Evolutionary conservation across 169 alveolate species (phyloP).

Genomic region (Babesia gibsoni): DNA sequence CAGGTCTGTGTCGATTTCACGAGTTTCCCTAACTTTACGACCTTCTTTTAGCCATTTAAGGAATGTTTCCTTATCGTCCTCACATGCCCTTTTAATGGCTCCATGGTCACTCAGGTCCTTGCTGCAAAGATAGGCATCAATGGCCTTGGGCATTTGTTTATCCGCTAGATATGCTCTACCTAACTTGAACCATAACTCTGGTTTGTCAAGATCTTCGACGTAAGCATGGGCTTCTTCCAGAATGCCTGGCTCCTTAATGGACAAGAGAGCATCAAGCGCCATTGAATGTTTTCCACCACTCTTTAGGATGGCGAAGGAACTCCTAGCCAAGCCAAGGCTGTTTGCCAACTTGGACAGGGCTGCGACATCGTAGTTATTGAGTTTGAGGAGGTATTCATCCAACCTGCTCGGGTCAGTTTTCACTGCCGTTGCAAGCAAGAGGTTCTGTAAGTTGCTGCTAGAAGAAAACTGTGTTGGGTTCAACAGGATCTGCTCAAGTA

Average conservation of each 20-base stretch:
- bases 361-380: constrained; percentile 55
- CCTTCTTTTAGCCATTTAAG: constrained; percentile 39
- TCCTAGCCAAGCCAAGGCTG: constrained; percentile 13
- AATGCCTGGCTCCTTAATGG: constrained; percentile 75
- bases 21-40: constrained; percentile 35
- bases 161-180: constrained; percentile 93
- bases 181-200: constrained; percentile 91
- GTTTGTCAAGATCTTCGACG: constrained; percentile 75
- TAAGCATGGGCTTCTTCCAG: constrained; percentile 33
- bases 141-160: constrained; percentile 87
- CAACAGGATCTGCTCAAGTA: constrained; percentile 67
- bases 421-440: constrained; percentile 72
- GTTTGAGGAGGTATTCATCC: constrained; percentile 80
- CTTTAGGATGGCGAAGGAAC: constrained; percentile 27
- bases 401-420: constrained; percentile 72
- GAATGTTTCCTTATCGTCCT: constrained; percentile 20
- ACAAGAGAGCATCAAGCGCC: constrained; percentile 47
- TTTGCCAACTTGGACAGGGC: constrained; percentile 46
- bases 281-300: constrained; percentile 23
- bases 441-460: constrained; percentile 90
- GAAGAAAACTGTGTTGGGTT: constrained; percentile 89
- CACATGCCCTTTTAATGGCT: constrained; percentile 56
- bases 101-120: constrained; percentile 85
- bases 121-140: constrained; percentile 93
- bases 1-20: constrained; percentile 69